Base-by-base conservation (phyloP, 148 eudicot species). In the Heliamphora exappendiculata region DNA sequence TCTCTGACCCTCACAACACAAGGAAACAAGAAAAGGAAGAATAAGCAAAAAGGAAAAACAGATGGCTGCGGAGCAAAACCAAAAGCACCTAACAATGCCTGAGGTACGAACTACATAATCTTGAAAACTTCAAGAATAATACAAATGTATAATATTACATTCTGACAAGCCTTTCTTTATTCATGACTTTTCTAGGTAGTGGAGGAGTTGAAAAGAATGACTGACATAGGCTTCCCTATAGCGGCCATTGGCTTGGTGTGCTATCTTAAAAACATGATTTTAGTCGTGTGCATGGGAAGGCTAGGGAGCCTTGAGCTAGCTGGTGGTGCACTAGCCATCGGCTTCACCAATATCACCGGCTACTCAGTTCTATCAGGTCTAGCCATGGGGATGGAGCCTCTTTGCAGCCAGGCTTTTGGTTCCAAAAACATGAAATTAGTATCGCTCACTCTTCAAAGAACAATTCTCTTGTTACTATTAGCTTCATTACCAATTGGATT, bases 361-460 rank as follows among this genome's bases (percentile, higher is more conserved):
- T 90, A 93, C 87, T 93, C 97, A 6, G 89, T 93, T 65, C 78
- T 93, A 31, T 90, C 87, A 34, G 97, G 97, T 65, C 86, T 93
- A 67, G 91, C 97, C 77, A 85, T 83, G 90, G 97, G 97, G 37
- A 89, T 93, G 95, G 97, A 93, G 78, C 97, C 97, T 50, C 81
- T 93, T 24, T 93, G 95, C 75, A 93, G 95, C 91, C 97, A 93
- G 79, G 96, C 90, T 47, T 88, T 84, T 73, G 97, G 97, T 34
- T 90, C 95, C 36, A 78, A 79, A 68, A 93, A 93, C 78, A 78
- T 80, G 33, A 65, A 85, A 13, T 74, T 90, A 76, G 81, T 81
- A 42, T 79, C 84, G 60, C 82, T 84, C 41, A 84, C 88, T 5
- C 80, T 90, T 51, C 87, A 77, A 70, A 80, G 91, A 84, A 93